Base-by-base conservation (phyloP, 192 early-diverging fungal genomes). In the Coemansia sp. region DNA sequence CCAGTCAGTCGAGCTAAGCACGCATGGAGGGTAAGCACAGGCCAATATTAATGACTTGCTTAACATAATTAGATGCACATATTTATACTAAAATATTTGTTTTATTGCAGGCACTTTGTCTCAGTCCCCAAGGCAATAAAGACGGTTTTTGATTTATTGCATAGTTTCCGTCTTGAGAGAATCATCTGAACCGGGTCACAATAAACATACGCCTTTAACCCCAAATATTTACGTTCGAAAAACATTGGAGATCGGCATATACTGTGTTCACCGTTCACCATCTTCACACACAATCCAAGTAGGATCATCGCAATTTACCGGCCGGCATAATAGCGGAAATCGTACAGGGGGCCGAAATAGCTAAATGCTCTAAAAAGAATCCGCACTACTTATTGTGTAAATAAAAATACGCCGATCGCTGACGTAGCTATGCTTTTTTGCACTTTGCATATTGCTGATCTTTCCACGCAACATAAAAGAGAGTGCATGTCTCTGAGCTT, bases 1-100 rank as follows among this genome's bases (percentile, higher is more conserved):
- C 1, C 22, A 54, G 37, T 62, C 78, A 8, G 10, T 11, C 29
- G 66, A 57, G 22, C 38, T 57, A n/a, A 69, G 72, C 63, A 68
- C 57, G 41, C 65, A 68, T 5, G 78, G 78, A 45, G 59, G 67
- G 71, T 71, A 76, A 60, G 74, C 64, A 71, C 9, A 12, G 25
- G 3, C 8, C 3, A 19, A 54, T 21, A 16, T 11, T 4, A 26
- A 16, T 19, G 7, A 35, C 31, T 1, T 35, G 7, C 8, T 27
- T 27, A 27, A 35, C 31, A 8, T 35, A 7, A 35, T 35, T 35
- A 8, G 31, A 35, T 22, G 16, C 22, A 19, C 21, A 21, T 41
- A 16, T 31, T 63, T 22, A 53, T 12, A 6, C 37, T 35, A 35
- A 10, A 23, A 8, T 21, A 14, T 38, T 21, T 53, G 9, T 4